Conservation (phyloP, 352 stramenopile species). For the Phytopythium vexans region DNA sequence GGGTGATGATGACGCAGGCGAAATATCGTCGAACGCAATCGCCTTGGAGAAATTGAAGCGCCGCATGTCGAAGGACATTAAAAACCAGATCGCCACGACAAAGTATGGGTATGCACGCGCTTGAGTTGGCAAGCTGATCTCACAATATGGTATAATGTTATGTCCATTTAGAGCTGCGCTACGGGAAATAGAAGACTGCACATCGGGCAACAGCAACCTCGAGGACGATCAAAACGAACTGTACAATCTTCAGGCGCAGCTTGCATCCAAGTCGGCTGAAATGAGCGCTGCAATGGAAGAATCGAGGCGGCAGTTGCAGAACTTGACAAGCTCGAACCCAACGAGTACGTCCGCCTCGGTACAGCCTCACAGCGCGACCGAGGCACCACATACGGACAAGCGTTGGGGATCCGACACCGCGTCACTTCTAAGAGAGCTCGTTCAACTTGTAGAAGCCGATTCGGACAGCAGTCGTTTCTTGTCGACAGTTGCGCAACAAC, state of each 20-base stretch:
- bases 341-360: no score
- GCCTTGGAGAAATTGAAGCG: slow-evolving; percentile 35
- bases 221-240: slow-evolving; percentile 32
- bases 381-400: no score
- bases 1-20: not conserved
- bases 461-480: no score
- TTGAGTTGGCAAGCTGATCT: not conserved
- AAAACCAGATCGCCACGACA: slow-evolving; percentile 39
- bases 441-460: not conserved
- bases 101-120: slow-evolving; percentile 25
- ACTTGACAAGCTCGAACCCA: not conserved
- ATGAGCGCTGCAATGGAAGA: slow-evolving; percentile 20
- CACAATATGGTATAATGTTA: not conserved
- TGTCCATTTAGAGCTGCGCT: slow-evolving; percentile 23
- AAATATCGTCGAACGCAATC: slow-evolving; percentile 22
- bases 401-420: no score
- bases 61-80: slow-evolving; percentile 35
- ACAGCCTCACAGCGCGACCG: no score
- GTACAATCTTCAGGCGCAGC: slow-evolving; percentile 10
- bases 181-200: slow-evolving; percentile 31
- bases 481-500: no score
- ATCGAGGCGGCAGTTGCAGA: slow-evolving; percentile 16
- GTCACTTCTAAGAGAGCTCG: not conserved
- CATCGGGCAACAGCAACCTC: slow-evolving; percentile 12
- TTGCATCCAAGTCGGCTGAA: slow-evolving; percentile 10